These are phyloP conservation scores for Scutellaria barbata DNA, from an alignment of 257 asterid species.

Conservation along the genomic window DNA sequence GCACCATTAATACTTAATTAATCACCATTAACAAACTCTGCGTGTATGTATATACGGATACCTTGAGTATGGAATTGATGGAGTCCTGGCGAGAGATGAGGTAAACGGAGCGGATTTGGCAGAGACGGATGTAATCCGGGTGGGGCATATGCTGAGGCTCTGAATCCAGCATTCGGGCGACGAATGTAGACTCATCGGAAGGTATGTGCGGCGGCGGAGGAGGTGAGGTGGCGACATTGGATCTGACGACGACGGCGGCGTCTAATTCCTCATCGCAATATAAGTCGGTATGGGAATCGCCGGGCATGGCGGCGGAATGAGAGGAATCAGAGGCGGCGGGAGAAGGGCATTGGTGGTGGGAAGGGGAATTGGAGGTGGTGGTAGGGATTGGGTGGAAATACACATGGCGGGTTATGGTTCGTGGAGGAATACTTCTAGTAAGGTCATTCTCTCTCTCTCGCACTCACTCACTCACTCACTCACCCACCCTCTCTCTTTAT, in stretches of 20 bases:
- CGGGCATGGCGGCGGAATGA: slow-evolving; percentile 40
- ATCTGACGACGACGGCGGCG: slow-evolving; percentile 36
- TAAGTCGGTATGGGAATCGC: no score
- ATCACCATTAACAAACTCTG: neutral
- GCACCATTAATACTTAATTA: neutral
- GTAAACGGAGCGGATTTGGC: slow-evolving; percentile 31
- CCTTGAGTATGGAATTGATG: slow-evolving; percentile 61
- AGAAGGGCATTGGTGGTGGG: slow-evolving; percentile 35
- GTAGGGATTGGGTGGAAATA: slow-evolving; percentile 34
- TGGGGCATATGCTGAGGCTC: slow-evolving; percentile 47
- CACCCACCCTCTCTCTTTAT: neutral
- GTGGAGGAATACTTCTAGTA: slow-evolving; percentile 32
- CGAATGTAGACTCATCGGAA: slow-evolving; percentile 40
- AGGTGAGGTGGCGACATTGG: slow-evolving; percentile 31
- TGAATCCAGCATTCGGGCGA: slow-evolving; percentile 45
- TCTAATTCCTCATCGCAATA: slow-evolving; percentile 26
- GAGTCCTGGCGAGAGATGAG: slow-evolving; percentile 57
- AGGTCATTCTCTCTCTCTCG: slow-evolving; percentile 38
- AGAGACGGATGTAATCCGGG: slow-evolving; percentile 45
- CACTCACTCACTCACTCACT: no score
- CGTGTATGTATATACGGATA: neutral
- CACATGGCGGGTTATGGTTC: slow-evolving; percentile 46
- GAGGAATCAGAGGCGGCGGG: slow-evolving; percentile 35
- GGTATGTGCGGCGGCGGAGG: slow-evolving; percentile 3
- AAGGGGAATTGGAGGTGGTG: slow-evolving; percentile 23